Evolutionary conservation across 1,139 yeast species (phyloP).

Genomic region (Saccharomyces hybrid): DNA sequence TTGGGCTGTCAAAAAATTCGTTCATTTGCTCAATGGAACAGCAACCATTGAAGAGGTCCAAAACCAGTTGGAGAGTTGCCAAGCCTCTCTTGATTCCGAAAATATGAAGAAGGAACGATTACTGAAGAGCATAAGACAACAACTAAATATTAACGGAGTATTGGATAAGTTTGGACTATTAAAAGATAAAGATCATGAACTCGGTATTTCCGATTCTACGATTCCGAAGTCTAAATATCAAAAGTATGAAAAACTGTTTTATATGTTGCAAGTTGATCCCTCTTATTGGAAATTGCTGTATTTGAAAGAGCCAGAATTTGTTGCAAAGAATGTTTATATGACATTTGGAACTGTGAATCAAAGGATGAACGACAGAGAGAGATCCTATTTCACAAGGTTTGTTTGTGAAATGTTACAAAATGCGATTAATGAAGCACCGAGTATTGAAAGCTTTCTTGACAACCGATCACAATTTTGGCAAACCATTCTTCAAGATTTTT

Average conservation of each 20-base stretch:
- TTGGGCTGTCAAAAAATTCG: constrained; percentile 68
- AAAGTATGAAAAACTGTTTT: constrained; percentile 69
- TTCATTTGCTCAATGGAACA: constrained; percentile 65
- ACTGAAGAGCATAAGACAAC: constrained; percentile 20
- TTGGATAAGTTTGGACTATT: constrained; percentile 16
- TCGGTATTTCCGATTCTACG: constrained; percentile 7
- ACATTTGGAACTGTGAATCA: constrained; percentile 28
- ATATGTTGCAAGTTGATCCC: constrained; percentile 80
- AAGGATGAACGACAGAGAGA: constrained; percentile 50
- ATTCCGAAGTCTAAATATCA: constrained; percentile 19
- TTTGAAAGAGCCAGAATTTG: constrained; percentile 22
- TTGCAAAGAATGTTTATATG: constrained; percentile 23
- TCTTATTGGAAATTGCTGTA: constrained; percentile 58
- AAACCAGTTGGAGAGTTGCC: constrained; percentile 56
- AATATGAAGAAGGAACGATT: constrained; percentile 60
- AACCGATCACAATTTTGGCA: constrained; percentile 36
- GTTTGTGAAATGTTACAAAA: constrained; percentile 45
- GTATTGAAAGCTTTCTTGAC: constrained; percentile 20
- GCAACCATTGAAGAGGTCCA: constrained; percentile 75
- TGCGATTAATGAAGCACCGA: constrained; percentile 19
- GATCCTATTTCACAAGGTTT: constrained; percentile 58
- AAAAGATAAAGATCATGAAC: constrained; percentile 6
- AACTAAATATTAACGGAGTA: constrained; percentile 18
- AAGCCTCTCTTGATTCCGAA: constrained; percentile 69
- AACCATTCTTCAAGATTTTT: constrained; percentile 35